A percentile compares a stretch with the other conserved stretches of the same genome.
These are phyloP conservation scores for Globisporangium radiosum DNA, from an alignment of 352 stramenopile genomes.

Conservation along the genomic window DNA sequence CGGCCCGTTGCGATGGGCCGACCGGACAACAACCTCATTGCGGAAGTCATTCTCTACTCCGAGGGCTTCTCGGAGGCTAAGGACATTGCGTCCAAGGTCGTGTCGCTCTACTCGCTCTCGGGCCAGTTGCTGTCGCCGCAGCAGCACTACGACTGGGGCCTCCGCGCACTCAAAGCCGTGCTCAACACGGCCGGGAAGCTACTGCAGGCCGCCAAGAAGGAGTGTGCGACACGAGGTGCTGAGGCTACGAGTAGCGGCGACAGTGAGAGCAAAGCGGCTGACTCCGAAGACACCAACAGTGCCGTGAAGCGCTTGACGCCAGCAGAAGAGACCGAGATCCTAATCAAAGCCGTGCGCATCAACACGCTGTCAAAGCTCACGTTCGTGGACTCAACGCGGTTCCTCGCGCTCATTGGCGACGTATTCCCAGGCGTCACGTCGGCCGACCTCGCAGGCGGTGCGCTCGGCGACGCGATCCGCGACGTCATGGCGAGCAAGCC, in stretches of 20 bases:
- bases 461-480: slow-evolving; percentile 79
- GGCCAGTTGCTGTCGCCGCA: slow-evolving; percentile 83
- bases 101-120: slow-evolving; percentile 88
- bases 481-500: slow-evolving; percentile 88
- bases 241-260: neutral
- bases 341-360: slow-evolving; percentile 94
- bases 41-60: slow-evolving; percentile 89
- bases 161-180: slow-evolving; percentile 92
- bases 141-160: slow-evolving; percentile 93
- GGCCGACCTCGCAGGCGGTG: slow-evolving; percentile 73
- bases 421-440: slow-evolving; percentile 89
- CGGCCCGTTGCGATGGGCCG: slow-evolving; percentile 90
- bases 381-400: slow-evolving; percentile 85
- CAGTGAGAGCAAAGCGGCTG: slow-evolving; percentile 12
- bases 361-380: slow-evolving; percentile 96
- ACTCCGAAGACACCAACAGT: neutral
- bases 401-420: slow-evolving; percentile 90
- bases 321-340: slow-evolving; percentile 84
- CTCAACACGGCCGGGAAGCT: slow-evolving; percentile 93
- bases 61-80: slow-evolving; percentile 90
- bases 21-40: slow-evolving; percentile 93
- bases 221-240: slow-evolving; percentile 18
- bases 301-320: slow-evolving; percentile 31
- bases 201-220: slow-evolving; percentile 76
- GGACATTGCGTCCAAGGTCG: slow-evolving; percentile 87